Conservation (phyloP, 208 protist species). For the Plasmodiophora brassicae region DNA sequence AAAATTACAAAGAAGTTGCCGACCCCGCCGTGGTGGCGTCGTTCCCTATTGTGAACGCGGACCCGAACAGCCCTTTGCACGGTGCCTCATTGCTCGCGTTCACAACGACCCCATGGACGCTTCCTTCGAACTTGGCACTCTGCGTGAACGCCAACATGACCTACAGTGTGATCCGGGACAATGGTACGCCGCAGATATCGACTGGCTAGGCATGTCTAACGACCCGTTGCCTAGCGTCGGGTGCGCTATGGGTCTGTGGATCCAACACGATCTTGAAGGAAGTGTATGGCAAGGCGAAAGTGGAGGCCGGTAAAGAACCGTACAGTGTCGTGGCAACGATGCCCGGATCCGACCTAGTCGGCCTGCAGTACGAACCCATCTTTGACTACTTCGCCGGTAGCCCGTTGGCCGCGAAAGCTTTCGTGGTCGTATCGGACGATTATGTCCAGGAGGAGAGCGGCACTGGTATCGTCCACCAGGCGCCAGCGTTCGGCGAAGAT, state of each 20-base stretch:
- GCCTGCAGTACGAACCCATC: slow-evolving; percentile 84
- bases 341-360: slow-evolving; percentile 66
- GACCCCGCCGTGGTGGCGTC: slow-evolving; percentile 83
- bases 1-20: slow-evolving; percentile 94
- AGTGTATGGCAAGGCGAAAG: not conserved
- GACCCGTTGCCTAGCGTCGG: not conserved
- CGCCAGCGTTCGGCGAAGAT: slow-evolving; percentile 99
- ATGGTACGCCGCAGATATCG: not conserved
- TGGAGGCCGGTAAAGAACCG: not conserved
- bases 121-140: slow-evolving; percentile 96
- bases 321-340: slow-evolving; percentile 11
- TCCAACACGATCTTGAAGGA: not conserved
- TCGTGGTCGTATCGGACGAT: slow-evolving; percentile 67
- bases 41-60: slow-evolving; percentile 79
- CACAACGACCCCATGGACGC: slow-evolving; percentile 99
- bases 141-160: slow-evolving; percentile 93
- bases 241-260: not conserved
- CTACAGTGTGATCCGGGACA: slow-evolving; percentile 37
- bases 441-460: slow-evolving; percentile 95
- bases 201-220: not conserved
- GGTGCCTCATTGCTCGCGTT: slow-evolving; percentile 85
- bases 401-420: slow-evolving; percentile 18
- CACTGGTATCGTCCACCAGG: slow-evolving; percentile 98
- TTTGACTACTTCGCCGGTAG: slow-evolving; percentile 90
- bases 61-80: not conserved